phyloP scores from a whole-genome alignment of 257 asterid genomes.

The Salvia miltiorrhiza region DNA sequence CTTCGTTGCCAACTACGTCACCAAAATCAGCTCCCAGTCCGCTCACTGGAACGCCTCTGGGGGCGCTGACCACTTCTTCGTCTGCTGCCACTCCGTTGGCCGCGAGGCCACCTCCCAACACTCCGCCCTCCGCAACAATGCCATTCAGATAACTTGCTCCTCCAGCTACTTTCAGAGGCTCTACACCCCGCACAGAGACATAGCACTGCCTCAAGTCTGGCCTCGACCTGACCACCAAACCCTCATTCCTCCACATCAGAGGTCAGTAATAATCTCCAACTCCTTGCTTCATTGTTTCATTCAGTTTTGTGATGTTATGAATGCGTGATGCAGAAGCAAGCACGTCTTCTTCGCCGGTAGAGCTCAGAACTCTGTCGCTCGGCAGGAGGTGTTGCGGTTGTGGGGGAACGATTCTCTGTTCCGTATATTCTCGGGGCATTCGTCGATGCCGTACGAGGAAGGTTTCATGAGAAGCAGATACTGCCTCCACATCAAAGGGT shows the following conservation, averaged over 20 bases:
- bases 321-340: constrained; percentile 51
- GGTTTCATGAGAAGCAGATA: constrained; percentile 68
- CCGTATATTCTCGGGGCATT: constrained; percentile 45
- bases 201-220: constrained; percentile 79
- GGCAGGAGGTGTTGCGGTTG: constrained; percentile 41
- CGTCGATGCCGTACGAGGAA: constrained; percentile 57
- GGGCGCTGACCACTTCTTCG: constrained; percentile 78
- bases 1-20: constrained; percentile 54
- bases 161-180: constrained; percentile 82
- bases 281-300: too few species aligned
- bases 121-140: constrained; percentile 46
- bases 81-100: constrained; percentile 68
- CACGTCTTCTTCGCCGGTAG: constrained; percentile 78
- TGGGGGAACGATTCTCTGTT: constrained; percentile 64
- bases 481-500: constrained; percentile 80
- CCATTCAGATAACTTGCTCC: constrained; percentile 67
- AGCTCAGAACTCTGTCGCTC: constrained; percentile 52
- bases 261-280: too few species aligned
- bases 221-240: constrained; percentile 39
- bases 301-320: too few species aligned
- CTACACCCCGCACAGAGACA: constrained; percentile 63
- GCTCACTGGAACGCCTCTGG: constrained; percentile 69
- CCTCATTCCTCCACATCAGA: constrained; percentile 43
- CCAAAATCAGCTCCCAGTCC: constrained; percentile 43
- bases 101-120: constrained; percentile 65